Evolutionary conservation across 208 protist genomes (phyloP).

Genomic region (Trypanosomatidae sp.): DNA sequence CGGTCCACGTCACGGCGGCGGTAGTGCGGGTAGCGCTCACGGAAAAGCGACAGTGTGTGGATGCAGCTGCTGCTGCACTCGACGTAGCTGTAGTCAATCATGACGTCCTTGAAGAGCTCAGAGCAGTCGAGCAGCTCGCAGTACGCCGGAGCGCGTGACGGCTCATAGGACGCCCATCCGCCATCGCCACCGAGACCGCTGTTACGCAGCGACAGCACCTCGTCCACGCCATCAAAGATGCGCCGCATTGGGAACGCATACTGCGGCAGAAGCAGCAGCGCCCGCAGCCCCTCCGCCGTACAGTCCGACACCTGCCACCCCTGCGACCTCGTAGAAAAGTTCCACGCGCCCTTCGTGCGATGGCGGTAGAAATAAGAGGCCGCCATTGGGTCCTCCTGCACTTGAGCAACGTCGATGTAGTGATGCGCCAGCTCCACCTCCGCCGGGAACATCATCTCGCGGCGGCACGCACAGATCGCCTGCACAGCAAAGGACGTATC

Average conservation of each 20-base stretch:
- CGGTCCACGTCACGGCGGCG: conserved; percentile 83
- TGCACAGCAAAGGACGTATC: conserved; percentile 97
- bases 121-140: conserved; percentile 95
- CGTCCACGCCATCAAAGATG: conserved; percentile 91
- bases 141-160: conserved; percentile 82
- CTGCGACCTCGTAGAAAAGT: conserved; percentile 96
- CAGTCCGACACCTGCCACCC: conserved; percentile 97
- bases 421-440: conserved; percentile 86
- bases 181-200: conserved; percentile 62
- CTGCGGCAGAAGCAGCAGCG: conserved; percentile 65
- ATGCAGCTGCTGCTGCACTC: conserved; percentile 97
- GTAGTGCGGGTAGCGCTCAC: conserved; percentile 89
- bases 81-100: conserved; percentile 97
- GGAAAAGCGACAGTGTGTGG: conserved; percentile 92
- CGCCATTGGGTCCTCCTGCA: conserved; percentile 88
- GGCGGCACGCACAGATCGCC: conserved; percentile 86
- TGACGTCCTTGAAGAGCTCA: conserved; percentile 97
- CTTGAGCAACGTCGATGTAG: conserved; percentile 93
- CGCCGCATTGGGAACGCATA: conserved; percentile 50
- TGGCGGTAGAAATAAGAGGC: conserved; percentile 92
- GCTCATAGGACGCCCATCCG: conserved; percentile 97
- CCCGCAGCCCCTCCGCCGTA: conserved; percentile 96
- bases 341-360: conserved; percentile 96
- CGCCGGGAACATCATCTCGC: conserved; percentile 59
- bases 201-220: conserved; percentile 96